Percentiles rank a stretch among this genome's conserved stretches.
These are phyloP conservation scores for Sugiyamaella paludigena DNA, from an alignment of 1,139 yeast genomes.

Conservation along the genomic window DNA sequence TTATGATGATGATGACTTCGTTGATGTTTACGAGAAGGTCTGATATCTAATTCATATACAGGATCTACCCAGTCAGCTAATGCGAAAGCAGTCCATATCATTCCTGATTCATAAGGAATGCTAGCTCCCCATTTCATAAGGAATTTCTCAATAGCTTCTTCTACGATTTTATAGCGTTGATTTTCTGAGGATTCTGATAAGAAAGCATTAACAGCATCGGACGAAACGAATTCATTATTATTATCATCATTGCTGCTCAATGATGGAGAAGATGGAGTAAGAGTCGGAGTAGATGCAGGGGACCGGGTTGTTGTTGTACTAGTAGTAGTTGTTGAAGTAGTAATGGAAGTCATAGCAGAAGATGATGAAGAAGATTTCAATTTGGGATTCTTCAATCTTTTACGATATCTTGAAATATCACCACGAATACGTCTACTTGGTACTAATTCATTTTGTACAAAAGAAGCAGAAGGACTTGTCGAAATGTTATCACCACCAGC, in stretches of 20 bases:
- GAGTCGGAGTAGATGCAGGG: constrained; percentile 16
- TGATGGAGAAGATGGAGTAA: constrained; percentile 19
- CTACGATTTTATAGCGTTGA: constrained; percentile 48
- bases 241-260: neutral
- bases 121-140: constrained; percentile 74
- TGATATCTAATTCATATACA: constrained; percentile 28
- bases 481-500: constrained; percentile 12
- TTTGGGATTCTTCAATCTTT: constrained; percentile 15
- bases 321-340: constrained; percentile 13
- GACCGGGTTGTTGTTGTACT: constrained; percentile 3
- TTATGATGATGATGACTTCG: constrained; percentile 3
- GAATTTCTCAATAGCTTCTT: constrained; percentile 61
- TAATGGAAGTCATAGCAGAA: constrained; percentile 2
- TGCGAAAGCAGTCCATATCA: constrained; percentile 85
- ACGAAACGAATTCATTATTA: neutral
- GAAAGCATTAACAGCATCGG: constrained; percentile 15
- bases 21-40: constrained; percentile 2
- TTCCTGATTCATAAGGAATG: constrained; percentile 74
- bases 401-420: constrained; percentile 35
- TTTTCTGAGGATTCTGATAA: constrained; percentile 23
- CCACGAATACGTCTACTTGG: constrained; percentile 34
- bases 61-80: constrained; percentile 91
- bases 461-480: constrained; percentile 15
- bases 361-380: constrained; percentile 6
- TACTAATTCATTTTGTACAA: constrained; percentile 21